phyloP scores from a whole-genome alignment of 768 basidiomycete species.

The Baorangia bicolor region DNA sequence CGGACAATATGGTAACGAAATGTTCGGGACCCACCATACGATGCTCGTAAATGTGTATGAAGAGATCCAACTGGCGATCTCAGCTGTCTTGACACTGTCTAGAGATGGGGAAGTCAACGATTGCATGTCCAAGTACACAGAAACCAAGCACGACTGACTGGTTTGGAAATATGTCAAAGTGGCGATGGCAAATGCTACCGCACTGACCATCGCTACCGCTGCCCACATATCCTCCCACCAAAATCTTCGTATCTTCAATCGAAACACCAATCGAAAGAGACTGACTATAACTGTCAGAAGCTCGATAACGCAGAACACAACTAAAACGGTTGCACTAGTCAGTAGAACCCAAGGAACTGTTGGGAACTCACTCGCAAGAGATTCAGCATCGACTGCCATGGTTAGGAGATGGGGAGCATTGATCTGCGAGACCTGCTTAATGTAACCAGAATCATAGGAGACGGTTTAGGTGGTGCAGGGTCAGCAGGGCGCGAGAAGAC shows the following conservation, averaged over 20 bases:
- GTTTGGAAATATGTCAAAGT: not conserved
- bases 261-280: conserved; percentile 6
- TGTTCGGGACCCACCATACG: conserved; percentile 1
- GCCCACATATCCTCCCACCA: conserved; percentile 19
- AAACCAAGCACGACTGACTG: not conserved
- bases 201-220: not conserved
- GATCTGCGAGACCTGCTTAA: not conserved
- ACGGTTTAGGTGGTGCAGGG: not conserved
- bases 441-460: not conserved
- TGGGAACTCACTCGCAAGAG: not conserved
- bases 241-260: conserved; percentile 9
- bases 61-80: not conserved
- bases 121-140: not conserved
- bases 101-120: not conserved
- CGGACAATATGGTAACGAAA: not conserved
- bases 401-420: not conserved
- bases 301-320: not conserved
- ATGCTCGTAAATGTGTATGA: not conserved
- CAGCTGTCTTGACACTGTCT: not conserved
- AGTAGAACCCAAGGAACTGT: not conserved
- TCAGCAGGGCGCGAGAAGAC: not conserved
- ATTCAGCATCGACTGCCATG: not conserved
- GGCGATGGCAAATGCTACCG: not conserved
- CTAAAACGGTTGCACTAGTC: not conserved
- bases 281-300: not conserved